Evolutionary conservation across 78 protist genomes (phyloP).

Genomic region (Creolimax fragrantissima): DNA sequence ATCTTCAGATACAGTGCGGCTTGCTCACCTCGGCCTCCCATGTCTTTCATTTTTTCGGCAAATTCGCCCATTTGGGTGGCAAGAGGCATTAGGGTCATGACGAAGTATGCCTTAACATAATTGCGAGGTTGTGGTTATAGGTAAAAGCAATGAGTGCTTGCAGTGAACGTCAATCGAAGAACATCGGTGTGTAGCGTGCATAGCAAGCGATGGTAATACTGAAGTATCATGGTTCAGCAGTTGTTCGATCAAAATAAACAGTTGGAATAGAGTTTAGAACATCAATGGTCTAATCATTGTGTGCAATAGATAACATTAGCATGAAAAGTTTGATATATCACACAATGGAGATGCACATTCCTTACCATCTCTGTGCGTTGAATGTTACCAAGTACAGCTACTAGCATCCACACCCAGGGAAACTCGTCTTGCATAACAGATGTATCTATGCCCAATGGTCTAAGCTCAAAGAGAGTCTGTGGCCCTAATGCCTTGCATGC

Average conservation of each 20-base stretch:
- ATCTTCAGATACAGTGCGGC: background rate
- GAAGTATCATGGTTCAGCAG: too few species aligned
- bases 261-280: too few species aligned
- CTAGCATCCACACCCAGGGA: background rate
- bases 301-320: background rate
- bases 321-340: too few species aligned
- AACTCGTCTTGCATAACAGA: background rate
- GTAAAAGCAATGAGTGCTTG: too few species aligned
- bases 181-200: too few species aligned
- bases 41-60: background rate
- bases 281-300: background rate
- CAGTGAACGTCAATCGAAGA: too few species aligned
- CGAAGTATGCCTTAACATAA: background rate
- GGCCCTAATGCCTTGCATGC: background rate
- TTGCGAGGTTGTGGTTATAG: too few species aligned
- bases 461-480: background rate
- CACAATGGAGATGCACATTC: too few species aligned
- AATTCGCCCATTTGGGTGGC: background rate
- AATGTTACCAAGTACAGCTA: background rate
- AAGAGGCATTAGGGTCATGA: background rate
- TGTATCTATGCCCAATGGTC: background rate
- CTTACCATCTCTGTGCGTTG: background rate
- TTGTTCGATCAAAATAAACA: background rate
- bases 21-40: background rate
- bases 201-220: too few species aligned